Conservation (phyloP, 768 basidiomycete genomes). For the Leccinum arenicola region DNA sequence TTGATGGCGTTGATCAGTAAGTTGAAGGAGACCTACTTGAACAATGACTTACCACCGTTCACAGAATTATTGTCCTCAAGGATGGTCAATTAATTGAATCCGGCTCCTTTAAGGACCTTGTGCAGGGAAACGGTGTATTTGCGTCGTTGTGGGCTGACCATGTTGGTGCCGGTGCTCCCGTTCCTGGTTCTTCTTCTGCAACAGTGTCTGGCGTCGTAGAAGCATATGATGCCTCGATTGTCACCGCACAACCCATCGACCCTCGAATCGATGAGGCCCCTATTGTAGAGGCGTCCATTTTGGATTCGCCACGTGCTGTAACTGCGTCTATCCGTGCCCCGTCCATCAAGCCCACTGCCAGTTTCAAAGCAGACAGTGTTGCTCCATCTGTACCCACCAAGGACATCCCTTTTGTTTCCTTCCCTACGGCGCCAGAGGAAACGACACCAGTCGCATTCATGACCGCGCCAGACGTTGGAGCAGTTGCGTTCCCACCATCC, state of each 20-base stretch:
- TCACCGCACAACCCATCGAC: constrained; percentile 18
- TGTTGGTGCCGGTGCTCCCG: constrained; percentile 51
- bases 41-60: not conserved
- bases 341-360: constrained; percentile 23
- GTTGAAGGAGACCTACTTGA: constrained; percentile 20
- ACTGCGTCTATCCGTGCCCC: constrained; percentile 16
- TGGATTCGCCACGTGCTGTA: constrained; percentile 17
- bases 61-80: constrained; percentile 85
- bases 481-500: constrained; percentile 37
- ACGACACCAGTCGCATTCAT: constrained; percentile 10
- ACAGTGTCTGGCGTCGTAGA: constrained; percentile 24
- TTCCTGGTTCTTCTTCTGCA: constrained; percentile 31
- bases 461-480: constrained; percentile 11
- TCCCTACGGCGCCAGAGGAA: constrained; percentile 30
- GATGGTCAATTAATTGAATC: constrained; percentile 87
- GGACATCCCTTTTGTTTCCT: constrained; percentile 29
- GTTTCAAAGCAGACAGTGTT: constrained; percentile 22
- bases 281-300: constrained; percentile 2
- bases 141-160: constrained; percentile 90
- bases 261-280: constrained; percentile 19
- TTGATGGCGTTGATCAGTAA: constrained; percentile 61
- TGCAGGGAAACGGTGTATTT: constrained; percentile 69
- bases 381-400: constrained; percentile 29
- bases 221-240: constrained; percentile 25
- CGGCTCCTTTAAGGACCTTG: constrained; percentile 75